These are phyloP conservation scores for Protomyces arabidopsidicola DNA, from an alignment of 1,139 yeast species.

Conservation along the genomic window DNA sequence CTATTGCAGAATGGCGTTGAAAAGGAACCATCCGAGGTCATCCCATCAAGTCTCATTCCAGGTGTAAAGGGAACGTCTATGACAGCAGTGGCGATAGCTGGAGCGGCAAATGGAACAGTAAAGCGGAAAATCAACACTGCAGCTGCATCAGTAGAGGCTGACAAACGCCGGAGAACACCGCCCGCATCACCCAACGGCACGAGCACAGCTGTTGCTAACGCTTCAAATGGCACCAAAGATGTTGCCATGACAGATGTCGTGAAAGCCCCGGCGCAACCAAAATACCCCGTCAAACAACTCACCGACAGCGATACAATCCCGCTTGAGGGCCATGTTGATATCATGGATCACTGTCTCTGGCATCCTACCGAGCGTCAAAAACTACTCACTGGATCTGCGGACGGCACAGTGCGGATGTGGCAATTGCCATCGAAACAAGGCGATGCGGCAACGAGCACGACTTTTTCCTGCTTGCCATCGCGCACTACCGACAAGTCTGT, in stretches of 20 bases:
- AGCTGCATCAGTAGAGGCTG: background rate
- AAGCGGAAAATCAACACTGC: background rate
- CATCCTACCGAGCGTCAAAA: constrained; percentile 5
- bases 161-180: constrained; percentile 4
- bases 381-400: constrained; percentile 14
- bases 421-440: constrained; percentile 7
- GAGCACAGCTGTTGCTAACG: background rate
- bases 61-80: background rate
- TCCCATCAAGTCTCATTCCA: constrained; percentile 11
- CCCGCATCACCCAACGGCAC: background rate
- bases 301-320: background rate
- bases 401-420: constrained; percentile 27
- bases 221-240: background rate
- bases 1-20: constrained; percentile 4
- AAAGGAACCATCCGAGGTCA: constrained; percentile 2
- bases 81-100: background rate
- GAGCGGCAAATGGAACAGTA: background rate
- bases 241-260: constrained; percentile 10
- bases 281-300: background rate
- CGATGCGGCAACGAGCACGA: constrained; percentile 19
- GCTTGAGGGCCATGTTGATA: constrained; percentile 17
- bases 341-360: constrained; percentile 21
- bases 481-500: constrained; percentile 24
- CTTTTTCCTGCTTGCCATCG: constrained; percentile 13
- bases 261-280: background rate